A percentile compares a stretch with the other conserved stretches of the same genome.
phyloP scores from a whole-genome alignment of 106 monocot species.

The Iris macrosiphon region DNA sequence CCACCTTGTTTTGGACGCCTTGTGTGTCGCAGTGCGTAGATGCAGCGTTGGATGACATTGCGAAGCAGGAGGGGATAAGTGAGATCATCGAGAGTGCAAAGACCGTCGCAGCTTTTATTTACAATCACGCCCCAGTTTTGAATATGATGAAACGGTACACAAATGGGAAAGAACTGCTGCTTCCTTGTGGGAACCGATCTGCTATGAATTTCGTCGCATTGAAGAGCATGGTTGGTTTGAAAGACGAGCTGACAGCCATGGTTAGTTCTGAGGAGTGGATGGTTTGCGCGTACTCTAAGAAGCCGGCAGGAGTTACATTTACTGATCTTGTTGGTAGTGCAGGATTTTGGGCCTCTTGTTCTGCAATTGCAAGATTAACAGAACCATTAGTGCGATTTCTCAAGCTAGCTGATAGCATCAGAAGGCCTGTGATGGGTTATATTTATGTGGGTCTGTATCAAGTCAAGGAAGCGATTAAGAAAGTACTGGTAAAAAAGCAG shows the following conservation, averaged over 20 bases:
- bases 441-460: conserved; percentile 52
- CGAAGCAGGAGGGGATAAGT: conserved; percentile 37
- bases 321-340: conserved; percentile 31
- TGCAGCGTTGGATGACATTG: conserved; percentile 70
- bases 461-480: conserved; percentile 61
- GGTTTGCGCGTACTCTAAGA: conserved; percentile 48
- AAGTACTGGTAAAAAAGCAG: conserved; percentile 52
- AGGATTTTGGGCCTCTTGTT: conserved; percentile 69
- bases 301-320: conserved; percentile 34
- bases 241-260: conserved; percentile 62
- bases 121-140: conserved; percentile 44
- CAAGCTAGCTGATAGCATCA: conserved; percentile 54
- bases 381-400: conserved; percentile 57
- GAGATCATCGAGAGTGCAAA: conserved; percentile 65
- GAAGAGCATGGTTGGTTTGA: conserved; percentile 43
- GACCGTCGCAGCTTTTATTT: conserved; percentile 64
- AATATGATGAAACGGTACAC: conserved; percentile 68
- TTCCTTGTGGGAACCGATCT: conserved; percentile 24
- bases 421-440: conserved; percentile 73
- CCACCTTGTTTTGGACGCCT: conserved; percentile 84
- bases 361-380: conserved; percentile 42
- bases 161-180: conserved; percentile 70
- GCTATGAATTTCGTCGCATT: conserved; percentile 65
- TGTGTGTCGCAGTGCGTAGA: conserved; percentile 78
- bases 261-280: conserved; percentile 73